Evolutionary conservation across 2,329 filamentous ascomycete genomes (phyloP), one percentile per base, ranked within the genome.

Genomic region (Neurospora crassa): DNA sequence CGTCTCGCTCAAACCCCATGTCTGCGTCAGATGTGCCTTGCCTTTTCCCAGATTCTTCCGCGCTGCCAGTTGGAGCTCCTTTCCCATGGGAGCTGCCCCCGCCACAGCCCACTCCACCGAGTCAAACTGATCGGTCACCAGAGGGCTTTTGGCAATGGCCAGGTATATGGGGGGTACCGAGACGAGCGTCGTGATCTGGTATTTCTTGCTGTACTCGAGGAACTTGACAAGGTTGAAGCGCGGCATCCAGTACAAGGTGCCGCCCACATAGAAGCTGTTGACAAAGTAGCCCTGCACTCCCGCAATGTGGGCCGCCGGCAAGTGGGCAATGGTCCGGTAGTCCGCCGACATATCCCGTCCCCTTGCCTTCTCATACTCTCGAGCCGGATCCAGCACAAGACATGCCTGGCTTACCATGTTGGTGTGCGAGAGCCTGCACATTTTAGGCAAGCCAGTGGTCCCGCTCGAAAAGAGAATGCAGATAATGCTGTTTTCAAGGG

Each of bases 131-230:
- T 88, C 84, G 11, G 79, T 87, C 2, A 89, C 87, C 0, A 82
- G 77, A 0, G 86, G 83, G 41, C 81, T 82, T 77, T 89, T 90
- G 7, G 87, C 85, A 71, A 91, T 87, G 18, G 84, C 82, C 16
- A 89, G 82, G 75, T 83, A 89, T 70, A 91, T 87, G 1, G 88
- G 87, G 10, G 89, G 89, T 1, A 90, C 88, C 5, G 84, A 87
- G 77, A 88, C 87, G 76, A 90, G 85, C 69, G 78, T 80, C 0
- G 86, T 89, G 73, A 89, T 83, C 12, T 79, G 78, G 75, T 86
- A 84, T 68, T 82, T 81, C 59, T 82, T 82, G 74, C 81, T 83
- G 78, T 88, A 84, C 47, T 80, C 78, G 69, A 90, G 81, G 76
- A 91, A 89, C 45, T 84, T 80, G 2, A 78, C 76, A 72, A 88